These are phyloP conservation scores for Ustulina deusta DNA, from an alignment of 2,329 filamentous ascomycete genomes.

Conservation along the genomic window DNA sequence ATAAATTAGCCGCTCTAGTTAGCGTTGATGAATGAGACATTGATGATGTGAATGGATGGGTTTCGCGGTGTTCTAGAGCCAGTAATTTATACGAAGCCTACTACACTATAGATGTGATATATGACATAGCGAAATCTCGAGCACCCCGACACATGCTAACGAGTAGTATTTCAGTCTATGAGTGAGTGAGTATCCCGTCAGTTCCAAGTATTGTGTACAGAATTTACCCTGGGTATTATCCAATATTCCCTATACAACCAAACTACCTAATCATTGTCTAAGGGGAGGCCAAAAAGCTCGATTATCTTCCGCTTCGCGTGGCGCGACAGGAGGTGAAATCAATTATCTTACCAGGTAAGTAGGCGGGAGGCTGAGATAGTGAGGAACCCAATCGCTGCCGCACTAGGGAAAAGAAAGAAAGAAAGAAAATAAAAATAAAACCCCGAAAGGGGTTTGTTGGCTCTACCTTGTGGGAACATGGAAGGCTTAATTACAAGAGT, in stretches of 20 bases:
- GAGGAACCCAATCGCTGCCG: background rate
- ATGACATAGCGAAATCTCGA: no score
- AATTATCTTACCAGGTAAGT: constrained; percentile 21
- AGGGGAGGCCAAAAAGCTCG: constrained; percentile 42
- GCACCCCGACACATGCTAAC: no score
- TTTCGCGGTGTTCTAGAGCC: no score
- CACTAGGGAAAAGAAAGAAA: background rate
- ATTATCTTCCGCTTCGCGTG: constrained; percentile 31
- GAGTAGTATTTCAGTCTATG: background rate
- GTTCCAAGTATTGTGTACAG: background rate
- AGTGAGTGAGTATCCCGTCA: background rate
- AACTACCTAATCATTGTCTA: constrained; percentile 26
- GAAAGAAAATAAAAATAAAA: no score
- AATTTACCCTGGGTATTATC: background rate
- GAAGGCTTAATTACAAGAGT: constrained; percentile 62
- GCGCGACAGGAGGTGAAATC: constrained; percentile 18
- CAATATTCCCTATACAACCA: background rate
- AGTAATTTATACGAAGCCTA: no score
- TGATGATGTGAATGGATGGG: constrained; percentile 4
- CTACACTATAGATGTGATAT: no score
- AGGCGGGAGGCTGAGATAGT: constrained; percentile 12
- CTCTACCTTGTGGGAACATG: constrained; percentile 62
- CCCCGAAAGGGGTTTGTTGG: background rate
- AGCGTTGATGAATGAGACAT: constrained; percentile 10
- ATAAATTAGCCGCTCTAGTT: background rate